A percentile compares a stretch with the other conserved stretches of the same genome.
Conservation (phyloP, 2,329 filamentous ascomycete genomes). For the Geoglossum cookeanum region DNA sequence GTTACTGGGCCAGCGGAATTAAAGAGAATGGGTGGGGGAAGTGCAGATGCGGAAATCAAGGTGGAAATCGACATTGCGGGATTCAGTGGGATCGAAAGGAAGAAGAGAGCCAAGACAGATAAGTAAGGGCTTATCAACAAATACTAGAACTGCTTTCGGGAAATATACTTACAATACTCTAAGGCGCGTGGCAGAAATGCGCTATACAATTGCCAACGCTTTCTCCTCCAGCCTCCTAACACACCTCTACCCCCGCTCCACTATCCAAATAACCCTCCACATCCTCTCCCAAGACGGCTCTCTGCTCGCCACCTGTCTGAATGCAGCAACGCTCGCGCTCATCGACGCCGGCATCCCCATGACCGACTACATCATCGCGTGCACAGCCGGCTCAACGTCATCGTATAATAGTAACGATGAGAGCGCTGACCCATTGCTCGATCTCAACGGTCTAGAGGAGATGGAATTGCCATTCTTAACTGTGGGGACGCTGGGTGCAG, state of each 20-base stretch:
- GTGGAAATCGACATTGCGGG: constrained; percentile 71
- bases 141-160: background rate
- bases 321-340: constrained; percentile 77
- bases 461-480: constrained; percentile 79
- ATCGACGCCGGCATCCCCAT: constrained; percentile 93
- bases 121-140: constrained; percentile 34
- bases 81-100: constrained; percentile 74
- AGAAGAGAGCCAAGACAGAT: constrained; percentile 53
- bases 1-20: constrained; percentile 70
- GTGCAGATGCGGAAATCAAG: constrained; percentile 36
- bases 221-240: constrained; percentile 65
- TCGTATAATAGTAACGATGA: constrained; percentile 45
- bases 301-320: constrained; percentile 73
- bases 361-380: constrained; percentile 76
- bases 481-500: constrained; percentile 56
- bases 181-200: constrained; percentile 64
- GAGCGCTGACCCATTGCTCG: constrained; percentile 55
- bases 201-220: constrained; percentile 57
- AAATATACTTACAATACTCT: background rate
- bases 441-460: constrained; percentile 64
- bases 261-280: constrained; percentile 67
- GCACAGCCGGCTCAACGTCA: constrained; percentile 65
- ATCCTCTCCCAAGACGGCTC: constrained; percentile 82
- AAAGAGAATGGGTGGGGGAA: constrained; percentile 23
- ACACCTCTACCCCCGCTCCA: constrained; percentile 73